Percentiles rank a stretch among this genome's conserved stretches.
These are phyloP conservation scores for Dittrichia graveolens DNA, from an alignment of 129 eudicot species.

Conservation along the genomic window DNA sequence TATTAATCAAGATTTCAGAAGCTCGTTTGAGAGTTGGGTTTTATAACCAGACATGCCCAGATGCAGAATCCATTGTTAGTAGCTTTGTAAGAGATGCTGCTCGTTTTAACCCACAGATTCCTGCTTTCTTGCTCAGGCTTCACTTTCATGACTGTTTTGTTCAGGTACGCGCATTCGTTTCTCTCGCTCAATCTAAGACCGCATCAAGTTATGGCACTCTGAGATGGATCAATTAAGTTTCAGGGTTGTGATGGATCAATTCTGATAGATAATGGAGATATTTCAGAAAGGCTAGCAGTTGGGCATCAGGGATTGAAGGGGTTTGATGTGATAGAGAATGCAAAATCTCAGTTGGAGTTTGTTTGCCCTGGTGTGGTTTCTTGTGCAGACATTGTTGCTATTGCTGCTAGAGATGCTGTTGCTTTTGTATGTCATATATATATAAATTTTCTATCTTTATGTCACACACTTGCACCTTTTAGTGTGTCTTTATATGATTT, in stretches of 20 bases:
- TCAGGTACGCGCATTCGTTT: constrained; percentile 36
- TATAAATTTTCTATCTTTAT: constrained; percentile 1
- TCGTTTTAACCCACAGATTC: constrained; percentile 30
- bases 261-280: constrained; percentile 54
- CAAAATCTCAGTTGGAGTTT: constrained; percentile 53
- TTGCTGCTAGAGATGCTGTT: constrained; percentile 81
- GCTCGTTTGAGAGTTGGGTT: constrained; percentile 61
- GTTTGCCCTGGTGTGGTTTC: constrained; percentile 77
- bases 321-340: constrained; percentile 62
- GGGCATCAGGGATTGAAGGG: constrained; percentile 76
- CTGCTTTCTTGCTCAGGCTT: constrained; percentile 66
- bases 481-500: neutral
- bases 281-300: constrained; percentile 55
- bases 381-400: constrained; percentile 77
- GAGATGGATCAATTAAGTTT: neutral
- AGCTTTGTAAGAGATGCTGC: constrained; percentile 45
- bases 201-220: neutral
- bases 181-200: neutral
- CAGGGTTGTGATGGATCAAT: constrained; percentile 97
- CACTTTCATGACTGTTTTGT: constrained; percentile 91
- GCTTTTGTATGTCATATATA: constrained; percentile 43
- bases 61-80: constrained; percentile 65
- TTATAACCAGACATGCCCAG: constrained; percentile 57
- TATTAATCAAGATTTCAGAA: constrained; percentile 37
- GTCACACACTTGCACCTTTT: neutral